A percentile compares a stretch with the other conserved stretches of the same genome.
phyloP scores from a whole-genome alignment of 257 asterid species.

The Jacaranda copaia region DNA sequence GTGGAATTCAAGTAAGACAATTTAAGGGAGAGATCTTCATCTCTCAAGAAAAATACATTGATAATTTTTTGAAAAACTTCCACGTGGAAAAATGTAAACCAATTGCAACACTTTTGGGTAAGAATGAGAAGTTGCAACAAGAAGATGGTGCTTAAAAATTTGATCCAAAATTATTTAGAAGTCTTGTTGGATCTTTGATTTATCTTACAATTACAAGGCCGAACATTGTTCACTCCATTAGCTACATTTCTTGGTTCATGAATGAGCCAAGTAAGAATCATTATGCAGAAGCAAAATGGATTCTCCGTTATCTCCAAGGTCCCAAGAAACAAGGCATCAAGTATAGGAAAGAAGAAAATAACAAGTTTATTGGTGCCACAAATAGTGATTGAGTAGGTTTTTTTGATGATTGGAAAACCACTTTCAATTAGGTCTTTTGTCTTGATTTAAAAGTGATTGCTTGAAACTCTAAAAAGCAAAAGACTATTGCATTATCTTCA shows the following conservation, averaged over 20 bases:
- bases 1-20: too few species aligned
- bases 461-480: too few species aligned
- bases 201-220: conserved; percentile 5
- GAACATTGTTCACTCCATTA: neutral
- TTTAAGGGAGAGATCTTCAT: too few species aligned
- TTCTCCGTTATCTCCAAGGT: neutral
- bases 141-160: neutral
- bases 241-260: neutral
- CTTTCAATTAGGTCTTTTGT: too few species aligned
- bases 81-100: neutral
- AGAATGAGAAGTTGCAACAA: too few species aligned
- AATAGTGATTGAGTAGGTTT: too few species aligned
- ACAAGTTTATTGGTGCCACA: too few species aligned
- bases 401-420: too few species aligned
- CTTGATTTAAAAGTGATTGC: too few species aligned
- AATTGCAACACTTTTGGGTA: neutral
- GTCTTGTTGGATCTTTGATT: neutral
- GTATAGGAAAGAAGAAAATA: too few species aligned
- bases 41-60: neutral
- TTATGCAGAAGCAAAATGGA: neutral
- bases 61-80: neutral
- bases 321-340: too few species aligned
- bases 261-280: neutral
- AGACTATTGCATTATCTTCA: too few species aligned
- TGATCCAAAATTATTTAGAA: neutral